These are phyloP conservation scores for Selenicereus undatus DNA, from an alignment of 148 eudicot species.

Conservation along the genomic window DNA sequence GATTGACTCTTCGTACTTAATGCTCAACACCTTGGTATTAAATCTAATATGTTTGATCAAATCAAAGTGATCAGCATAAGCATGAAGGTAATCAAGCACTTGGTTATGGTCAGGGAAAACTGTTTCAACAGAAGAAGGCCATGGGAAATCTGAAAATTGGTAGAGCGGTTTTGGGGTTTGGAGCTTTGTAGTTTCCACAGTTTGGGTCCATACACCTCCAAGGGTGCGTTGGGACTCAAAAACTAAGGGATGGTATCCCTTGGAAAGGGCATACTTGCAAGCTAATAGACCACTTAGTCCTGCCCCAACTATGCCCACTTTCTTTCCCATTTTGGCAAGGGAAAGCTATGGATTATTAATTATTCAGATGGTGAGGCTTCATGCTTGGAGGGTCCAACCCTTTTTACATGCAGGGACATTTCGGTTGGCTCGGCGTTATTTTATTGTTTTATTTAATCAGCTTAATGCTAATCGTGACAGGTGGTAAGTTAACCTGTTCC, in stretches of 20 bases:
- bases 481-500: no score
- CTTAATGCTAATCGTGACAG: no score
- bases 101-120: constrained; percentile 41
- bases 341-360: no score
- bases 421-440: no score
- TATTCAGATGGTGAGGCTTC: no score
- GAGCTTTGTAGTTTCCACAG: constrained; percentile 55
- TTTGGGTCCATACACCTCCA: constrained; percentile 80
- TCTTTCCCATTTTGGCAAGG: constrained; percentile 27
- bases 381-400: no score
- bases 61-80: constrained; percentile 56
- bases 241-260: constrained; percentile 60
- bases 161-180: constrained; percentile 52
- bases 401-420: no score
- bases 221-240: constrained; percentile 45
- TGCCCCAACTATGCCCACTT: constrained; percentile 58
- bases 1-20: constrained; percentile 37
- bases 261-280: constrained; percentile 60
- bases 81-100: constrained; percentile 46
- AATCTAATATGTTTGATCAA: constrained; percentile 43
- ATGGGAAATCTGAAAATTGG: constrained; percentile 73
- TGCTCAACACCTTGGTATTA: constrained; percentile 39
- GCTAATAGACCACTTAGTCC: constrained; percentile 73
- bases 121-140: constrained; percentile 47
- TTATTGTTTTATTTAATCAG: no score